Percentiles rank a stretch among this genome's conserved stretches.
Conservation (phyloP, 164 flowering plant genomes). For the Umbellularia californica region DNA sequence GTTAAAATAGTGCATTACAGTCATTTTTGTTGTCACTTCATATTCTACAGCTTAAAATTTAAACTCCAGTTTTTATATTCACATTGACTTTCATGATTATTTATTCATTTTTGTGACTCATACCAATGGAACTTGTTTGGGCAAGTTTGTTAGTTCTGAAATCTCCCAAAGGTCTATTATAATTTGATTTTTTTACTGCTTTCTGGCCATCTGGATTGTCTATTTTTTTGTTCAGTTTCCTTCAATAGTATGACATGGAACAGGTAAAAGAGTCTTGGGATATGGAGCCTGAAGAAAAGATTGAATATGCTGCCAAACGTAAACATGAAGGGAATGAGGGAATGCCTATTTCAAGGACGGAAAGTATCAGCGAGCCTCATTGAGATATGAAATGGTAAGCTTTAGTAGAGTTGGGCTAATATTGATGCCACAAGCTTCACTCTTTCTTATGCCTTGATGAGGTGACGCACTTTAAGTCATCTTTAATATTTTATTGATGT, state of each 20-base stretch:
- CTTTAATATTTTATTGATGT: not conserved
- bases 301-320: slow-evolving; percentile 28
- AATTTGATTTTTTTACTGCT: not conserved
- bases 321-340: slow-evolving; percentile 39
- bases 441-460: too few species aligned
- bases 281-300: slow-evolving; percentile 33
- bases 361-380: slow-evolving; percentile 31
- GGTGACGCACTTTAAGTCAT: not conserved
- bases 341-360: slow-evolving; percentile 32
- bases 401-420: not conserved
- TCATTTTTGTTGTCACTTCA: too few species aligned
- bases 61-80: too few species aligned
- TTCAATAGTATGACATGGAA: not conserved
- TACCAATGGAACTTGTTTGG: not conserved
- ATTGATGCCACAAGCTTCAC: not conserved
- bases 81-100: too few species aligned
- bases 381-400: slow-evolving; percentile 35
- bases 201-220: not conserved
- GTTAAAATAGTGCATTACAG: too few species aligned
- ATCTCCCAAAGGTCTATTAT: not conserved
- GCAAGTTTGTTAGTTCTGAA: not conserved
- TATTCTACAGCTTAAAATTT: too few species aligned
- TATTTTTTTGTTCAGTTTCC: not conserved
- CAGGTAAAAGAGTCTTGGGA: slow-evolving; percentile 41
- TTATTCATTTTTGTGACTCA: too few species aligned